phyloP scores from a whole-genome alignment of 169 alveolate genomes.

The Plasmodium gonderi region DNA sequence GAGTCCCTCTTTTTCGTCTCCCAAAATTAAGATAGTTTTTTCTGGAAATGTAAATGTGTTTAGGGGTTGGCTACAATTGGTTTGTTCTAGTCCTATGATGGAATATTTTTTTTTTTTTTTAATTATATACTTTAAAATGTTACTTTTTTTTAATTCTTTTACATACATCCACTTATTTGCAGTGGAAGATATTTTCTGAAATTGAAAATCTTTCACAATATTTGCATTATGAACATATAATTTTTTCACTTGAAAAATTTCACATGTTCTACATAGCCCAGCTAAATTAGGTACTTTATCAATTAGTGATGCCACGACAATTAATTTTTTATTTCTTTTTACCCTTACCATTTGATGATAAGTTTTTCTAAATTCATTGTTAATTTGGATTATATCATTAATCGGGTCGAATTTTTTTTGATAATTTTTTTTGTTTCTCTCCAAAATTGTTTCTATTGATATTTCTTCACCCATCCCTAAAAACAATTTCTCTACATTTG shows the following conservation, averaged over 20 bases:
- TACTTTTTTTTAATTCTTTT: conserved; percentile 80
- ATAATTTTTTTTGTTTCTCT: conserved; percentile 44
- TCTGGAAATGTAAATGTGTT: conserved; percentile 86
- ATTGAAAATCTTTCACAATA: conserved; percentile 83
- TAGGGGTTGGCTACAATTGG: conserved; percentile 86
- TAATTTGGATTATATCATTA: not conserved
- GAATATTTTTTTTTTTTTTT: conserved; percentile 87
- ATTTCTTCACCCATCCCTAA: not conserved
- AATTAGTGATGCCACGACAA: conserved; percentile 90
- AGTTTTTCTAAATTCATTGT: conserved; percentile 23
- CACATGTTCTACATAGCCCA: conserved; percentile 93
- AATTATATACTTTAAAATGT: conserved; percentile 77
- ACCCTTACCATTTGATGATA: conserved; percentile 9
- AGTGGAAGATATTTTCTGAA: conserved; percentile 88
- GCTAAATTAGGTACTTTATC: conserved; percentile 93
- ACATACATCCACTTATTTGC: conserved; percentile 94
- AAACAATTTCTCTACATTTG: not conserved
- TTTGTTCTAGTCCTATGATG: conserved; percentile 92
- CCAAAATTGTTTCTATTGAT: not conserved
- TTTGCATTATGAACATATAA: conserved; percentile 78
- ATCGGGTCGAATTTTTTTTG: conserved; percentile 78
- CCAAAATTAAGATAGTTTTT: conserved; percentile 88
- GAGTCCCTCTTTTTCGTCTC: conserved; percentile 94
- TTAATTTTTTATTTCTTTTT: conserved; percentile 83
- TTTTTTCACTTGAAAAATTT: conserved; percentile 87